phyloP scores from a whole-genome alignment of 495 filamentous ascomycete species.

The Xylona heveae region DNA sequence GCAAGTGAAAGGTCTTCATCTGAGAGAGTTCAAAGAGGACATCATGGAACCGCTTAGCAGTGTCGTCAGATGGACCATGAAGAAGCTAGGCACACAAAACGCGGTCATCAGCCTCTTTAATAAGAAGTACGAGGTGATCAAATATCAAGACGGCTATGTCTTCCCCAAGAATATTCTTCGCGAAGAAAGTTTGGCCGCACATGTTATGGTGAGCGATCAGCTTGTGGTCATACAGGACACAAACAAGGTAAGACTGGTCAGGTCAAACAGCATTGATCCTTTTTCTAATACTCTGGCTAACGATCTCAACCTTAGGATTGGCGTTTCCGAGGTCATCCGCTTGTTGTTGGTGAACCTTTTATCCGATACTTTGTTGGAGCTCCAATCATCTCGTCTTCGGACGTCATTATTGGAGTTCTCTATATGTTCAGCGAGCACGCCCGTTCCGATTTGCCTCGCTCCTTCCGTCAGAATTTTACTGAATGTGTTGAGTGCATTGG shows the following conservation, averaged over 20 bases:
- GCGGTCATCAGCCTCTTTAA: slow-evolving; percentile 19
- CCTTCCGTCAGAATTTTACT: too few species aligned
- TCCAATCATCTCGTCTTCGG: slow-evolving; percentile 16
- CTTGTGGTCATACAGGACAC: slow-evolving; percentile 18
- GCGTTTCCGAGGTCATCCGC: slow-evolving; percentile 16
- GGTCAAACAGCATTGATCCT: not conserved
- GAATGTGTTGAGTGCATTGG: too few species aligned
- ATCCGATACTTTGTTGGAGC: slow-evolving; percentile 22
- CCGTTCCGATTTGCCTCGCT: too few species aligned
- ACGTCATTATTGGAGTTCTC: slow-evolving; percentile 17
- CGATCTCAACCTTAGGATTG: slow-evolving; percentile 15
- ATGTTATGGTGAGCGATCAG: slow-evolving; percentile 15
- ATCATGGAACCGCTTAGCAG: slow-evolving; percentile 10
- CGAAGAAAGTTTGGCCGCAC: slow-evolving; percentile 16
- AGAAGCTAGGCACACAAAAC: slow-evolving; percentile 12
- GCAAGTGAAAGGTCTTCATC: slow-evolving; percentile 3
- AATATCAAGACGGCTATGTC: slow-evolving; percentile 14
- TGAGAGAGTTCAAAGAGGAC: slow-evolving; percentile 10
- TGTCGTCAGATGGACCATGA: too few species aligned
- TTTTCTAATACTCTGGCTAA: not conserved
- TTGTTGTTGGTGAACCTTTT: slow-evolving; percentile 12
- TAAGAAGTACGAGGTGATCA: slow-evolving; percentile 13
- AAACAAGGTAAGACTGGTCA: slow-evolving; percentile 11
- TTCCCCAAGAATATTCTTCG: slow-evolving; percentile 9
- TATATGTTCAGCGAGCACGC: too few species aligned